Evolutionary conservation across 2,329 filamentous ascomycete species (phyloP).

Genomic region (Massarina eburnea): DNA sequence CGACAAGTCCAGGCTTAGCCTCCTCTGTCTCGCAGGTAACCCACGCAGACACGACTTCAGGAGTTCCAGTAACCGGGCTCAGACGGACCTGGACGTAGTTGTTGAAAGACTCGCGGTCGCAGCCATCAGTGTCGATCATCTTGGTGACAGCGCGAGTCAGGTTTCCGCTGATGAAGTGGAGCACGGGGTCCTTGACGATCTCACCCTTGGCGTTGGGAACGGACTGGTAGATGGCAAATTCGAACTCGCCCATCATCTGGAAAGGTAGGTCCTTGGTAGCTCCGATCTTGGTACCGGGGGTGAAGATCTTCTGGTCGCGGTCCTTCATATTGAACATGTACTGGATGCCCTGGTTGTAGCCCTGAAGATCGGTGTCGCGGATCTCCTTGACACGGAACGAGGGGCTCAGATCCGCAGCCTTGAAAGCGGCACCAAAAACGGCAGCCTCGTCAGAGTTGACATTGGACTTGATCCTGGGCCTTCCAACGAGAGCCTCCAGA

Average conservation of each 20-base stretch:
- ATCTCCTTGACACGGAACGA: constrained; percentile 99
- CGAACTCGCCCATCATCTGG: constrained; percentile 79
- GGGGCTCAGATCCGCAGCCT: constrained; percentile 86
- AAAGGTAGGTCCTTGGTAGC: constrained; percentile 82
- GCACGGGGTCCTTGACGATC: constrained; percentile 60
- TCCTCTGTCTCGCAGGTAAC: constrained; percentile 85
- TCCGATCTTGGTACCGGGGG: constrained; percentile 72
- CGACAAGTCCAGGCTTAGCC: constrained; percentile 79
- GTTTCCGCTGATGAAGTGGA: constrained; percentile 75
- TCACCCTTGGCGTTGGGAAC: constrained; percentile 52
- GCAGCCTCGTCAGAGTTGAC: constrained; percentile 97
- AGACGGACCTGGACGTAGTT: constrained; percentile 79
- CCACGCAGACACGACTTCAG: constrained; percentile 72
- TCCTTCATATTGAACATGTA: constrained; percentile 71
- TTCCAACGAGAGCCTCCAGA: constrained; percentile 73
- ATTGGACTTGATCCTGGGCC: constrained; percentile 83
- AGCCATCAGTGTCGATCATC: constrained; percentile 77
- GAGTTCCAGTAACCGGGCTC: constrained; percentile 72
- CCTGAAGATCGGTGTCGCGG: constrained; percentile 72
- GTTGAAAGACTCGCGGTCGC: constrained; percentile 72
- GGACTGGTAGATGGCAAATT: constrained; percentile 77
- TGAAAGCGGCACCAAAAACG: constrained; percentile 93
- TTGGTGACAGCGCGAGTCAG: constrained; percentile 79
- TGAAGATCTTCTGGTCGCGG: constrained; percentile 81
- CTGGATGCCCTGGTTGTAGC: constrained; percentile 73